phyloP scores from a whole-genome alignment of 305 asterid species.

The Solanum hybrid region DNA sequence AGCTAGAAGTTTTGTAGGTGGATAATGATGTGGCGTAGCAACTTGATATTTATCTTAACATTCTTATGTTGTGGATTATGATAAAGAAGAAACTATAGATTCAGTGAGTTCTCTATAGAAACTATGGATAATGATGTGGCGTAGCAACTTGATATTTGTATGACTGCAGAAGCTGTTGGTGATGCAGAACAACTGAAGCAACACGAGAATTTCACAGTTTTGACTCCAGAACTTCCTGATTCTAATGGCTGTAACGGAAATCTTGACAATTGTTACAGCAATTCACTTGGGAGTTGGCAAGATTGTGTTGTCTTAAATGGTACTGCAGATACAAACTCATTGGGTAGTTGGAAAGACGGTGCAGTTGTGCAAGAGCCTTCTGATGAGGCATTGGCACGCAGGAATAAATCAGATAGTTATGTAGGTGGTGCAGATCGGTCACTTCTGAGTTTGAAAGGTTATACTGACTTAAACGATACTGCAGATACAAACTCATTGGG shows the following conservation, averaged over 20 bases:
- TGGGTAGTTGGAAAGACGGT: constrained; percentile 33
- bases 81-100: neutral
- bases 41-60: neutral
- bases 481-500: constrained; percentile 42
- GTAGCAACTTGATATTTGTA: too few relatives aligned
- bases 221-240: constrained; percentile 14
- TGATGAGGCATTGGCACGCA: neutral
- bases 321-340: constrained; percentile 35
- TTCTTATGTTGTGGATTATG: neutral
- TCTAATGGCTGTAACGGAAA: constrained; percentile 13
- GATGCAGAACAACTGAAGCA: constrained; percentile 21
- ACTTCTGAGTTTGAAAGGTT: constrained; percentile 32
- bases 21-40: neutral
- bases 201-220: constrained; percentile 17
- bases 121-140: too few relatives aligned
- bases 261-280: constrained; percentile 20
- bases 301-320: constrained; percentile 25
- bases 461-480: constrained; percentile 21
- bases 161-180: neutral
- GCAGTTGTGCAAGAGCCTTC: constrained; percentile 2
- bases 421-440: constrained; percentile 1
- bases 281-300: constrained; percentile 32
- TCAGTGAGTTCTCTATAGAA: neutral
- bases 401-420: neutral
- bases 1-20: neutral